phyloP scores from a whole-genome alignment of 2,329 filamentous ascomycete species.

The Claviceps cyperi region DNA sequence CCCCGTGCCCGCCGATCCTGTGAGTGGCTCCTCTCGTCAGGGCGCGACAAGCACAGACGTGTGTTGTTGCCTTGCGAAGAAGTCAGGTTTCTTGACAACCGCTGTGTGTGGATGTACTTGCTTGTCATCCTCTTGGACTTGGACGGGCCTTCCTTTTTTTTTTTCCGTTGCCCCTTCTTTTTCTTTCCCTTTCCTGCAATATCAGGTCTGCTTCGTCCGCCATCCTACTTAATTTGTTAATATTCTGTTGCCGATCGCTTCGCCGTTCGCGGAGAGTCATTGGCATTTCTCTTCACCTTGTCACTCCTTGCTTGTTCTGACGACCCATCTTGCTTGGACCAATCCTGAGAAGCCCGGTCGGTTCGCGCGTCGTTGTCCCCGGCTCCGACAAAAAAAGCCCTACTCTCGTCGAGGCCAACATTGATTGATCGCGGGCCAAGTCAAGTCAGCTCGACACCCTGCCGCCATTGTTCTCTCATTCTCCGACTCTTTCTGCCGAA shows the following conservation, averaged over 20 bases:
- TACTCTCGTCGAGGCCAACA: conserved; percentile 1
- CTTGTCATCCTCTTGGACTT: conserved; percentile 1
- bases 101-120: background rate
- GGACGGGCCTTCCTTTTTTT: background rate
- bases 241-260: background rate
- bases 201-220: conserved; percentile 8
- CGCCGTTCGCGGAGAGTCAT: background rate
- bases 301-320: conserved; percentile 19
- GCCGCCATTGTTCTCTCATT: background rate
- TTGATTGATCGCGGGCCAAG: background rate
- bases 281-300: conserved; percentile 14
- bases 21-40: background rate
- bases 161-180: conserved; percentile 6
- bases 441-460: background rate
- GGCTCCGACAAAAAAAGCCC: conserved; percentile 3
- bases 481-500: background rate
- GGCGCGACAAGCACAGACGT: background rate
- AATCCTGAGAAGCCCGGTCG: background rate
- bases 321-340: conserved; percentile 2
- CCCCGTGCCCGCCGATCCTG: background rate
- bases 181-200: conserved; percentile 11
- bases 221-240: conserved; percentile 6
- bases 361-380: conserved; percentile 1
- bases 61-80: background rate
- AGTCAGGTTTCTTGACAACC: background rate